Evolutionary conservation across 345 rosid species (phyloP).

Genomic region (Iberis pinnata): DNA sequence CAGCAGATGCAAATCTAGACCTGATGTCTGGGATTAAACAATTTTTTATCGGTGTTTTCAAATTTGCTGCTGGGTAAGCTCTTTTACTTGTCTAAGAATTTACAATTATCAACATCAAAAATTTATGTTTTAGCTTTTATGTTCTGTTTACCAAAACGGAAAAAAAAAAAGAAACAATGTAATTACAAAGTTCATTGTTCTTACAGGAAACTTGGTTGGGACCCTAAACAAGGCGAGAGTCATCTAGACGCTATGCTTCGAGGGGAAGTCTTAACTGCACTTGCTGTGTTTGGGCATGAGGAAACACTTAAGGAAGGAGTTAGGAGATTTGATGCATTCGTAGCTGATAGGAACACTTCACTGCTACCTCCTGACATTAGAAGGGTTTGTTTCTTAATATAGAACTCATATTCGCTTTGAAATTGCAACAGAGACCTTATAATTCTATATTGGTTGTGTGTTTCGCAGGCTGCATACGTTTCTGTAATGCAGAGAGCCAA

Average conservation of each 20-base stretch:
- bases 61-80: conserved; percentile 65
- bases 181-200: conserved; percentile 7
- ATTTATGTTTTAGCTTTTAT: not conserved
- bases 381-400: conserved; percentile 41
- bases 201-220: conserved; percentile 88
- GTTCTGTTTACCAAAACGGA: not conserved
- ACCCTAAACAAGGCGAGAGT: conserved; percentile 74
- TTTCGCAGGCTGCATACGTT: conserved; percentile 71
- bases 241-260: conserved; percentile 91
- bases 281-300: conserved; percentile 64
- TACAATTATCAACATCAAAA: conserved; percentile 1
- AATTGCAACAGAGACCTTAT: not conserved
- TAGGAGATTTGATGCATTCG: conserved; percentile 63
- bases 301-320: conserved; percentile 58
- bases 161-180: not conserved
- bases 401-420: not conserved
- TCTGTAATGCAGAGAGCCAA: conserved; percentile 75
- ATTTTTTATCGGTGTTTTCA: conserved; percentile 56
- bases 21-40: conserved; percentile 46
- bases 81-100: conserved; percentile 8
- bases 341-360: conserved; percentile 67
- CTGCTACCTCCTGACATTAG: conserved; percentile 85
- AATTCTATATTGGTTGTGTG: conserved; percentile 9
- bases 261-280: conserved; percentile 82
- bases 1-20: conserved; percentile 63